These are phyloP conservation scores for Phytophthora rubi DNA, from an alignment of 352 stramenopile species.

Conservation along the genomic window DNA sequence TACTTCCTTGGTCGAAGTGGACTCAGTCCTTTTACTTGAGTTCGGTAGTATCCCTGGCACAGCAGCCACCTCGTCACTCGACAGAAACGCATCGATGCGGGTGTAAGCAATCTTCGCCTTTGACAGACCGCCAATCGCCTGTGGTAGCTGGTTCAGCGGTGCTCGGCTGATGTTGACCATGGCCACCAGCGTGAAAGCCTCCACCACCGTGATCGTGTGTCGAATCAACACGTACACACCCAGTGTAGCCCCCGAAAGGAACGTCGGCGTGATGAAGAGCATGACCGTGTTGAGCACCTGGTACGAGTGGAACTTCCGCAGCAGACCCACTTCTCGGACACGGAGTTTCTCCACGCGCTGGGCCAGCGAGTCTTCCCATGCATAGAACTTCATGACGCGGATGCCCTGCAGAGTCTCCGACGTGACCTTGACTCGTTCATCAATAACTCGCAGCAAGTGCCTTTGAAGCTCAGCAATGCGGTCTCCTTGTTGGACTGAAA, in stretches of 20 bases:
- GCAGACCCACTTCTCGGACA: constrained; percentile 41
- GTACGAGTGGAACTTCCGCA: constrained; percentile 45
- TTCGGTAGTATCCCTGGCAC: too few species aligned
- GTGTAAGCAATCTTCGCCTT: constrained; percentile 24
- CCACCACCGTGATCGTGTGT: constrained; percentile 27
- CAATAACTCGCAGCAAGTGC: constrained; percentile 44
- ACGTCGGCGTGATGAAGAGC: constrained; percentile 43
- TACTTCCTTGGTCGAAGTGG: background rate
- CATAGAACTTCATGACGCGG: constrained; percentile 72
- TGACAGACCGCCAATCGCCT: constrained; percentile 10
- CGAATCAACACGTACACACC: constrained; percentile 36
- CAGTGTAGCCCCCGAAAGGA: constrained; percentile 27
- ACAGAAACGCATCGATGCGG: constrained; percentile 18
- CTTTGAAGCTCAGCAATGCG: constrained; percentile 32
- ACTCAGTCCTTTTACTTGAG: background rate
- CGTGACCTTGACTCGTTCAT: constrained; percentile 90
- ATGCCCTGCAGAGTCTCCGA: constrained; percentile 81
- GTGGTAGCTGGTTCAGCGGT: constrained; percentile 16
- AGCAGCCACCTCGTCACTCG: constrained; percentile 12
- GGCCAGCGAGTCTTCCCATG: constrained; percentile 17
- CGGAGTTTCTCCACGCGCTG: constrained; percentile 48
- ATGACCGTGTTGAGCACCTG: constrained; percentile 48
- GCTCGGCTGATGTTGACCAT: constrained; percentile 29
- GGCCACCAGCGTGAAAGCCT: constrained; percentile 30
- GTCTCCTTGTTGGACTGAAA: constrained; percentile 19